These are phyloP conservation scores for Cryptomeria japonica DNA, from an alignment of 75 land plant species.

Conservation along the genomic window DNA sequence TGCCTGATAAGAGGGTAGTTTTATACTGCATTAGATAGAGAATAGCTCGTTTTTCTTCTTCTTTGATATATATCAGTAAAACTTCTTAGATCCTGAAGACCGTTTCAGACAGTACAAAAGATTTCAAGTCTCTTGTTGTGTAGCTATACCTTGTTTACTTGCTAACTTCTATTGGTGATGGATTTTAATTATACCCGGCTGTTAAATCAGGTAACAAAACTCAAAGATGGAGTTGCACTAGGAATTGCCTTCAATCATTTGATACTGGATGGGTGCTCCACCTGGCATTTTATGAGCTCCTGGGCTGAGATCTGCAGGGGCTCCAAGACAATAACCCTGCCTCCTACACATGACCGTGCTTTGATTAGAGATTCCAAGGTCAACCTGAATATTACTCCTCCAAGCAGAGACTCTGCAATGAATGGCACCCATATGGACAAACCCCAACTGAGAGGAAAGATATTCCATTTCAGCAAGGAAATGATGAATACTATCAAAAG, in stretches of 20 bases:
- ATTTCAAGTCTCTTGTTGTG: neutral
- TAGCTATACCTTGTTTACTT: neutral
- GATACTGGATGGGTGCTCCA: constrained; percentile 67
- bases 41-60: neutral
- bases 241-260: constrained; percentile 78
- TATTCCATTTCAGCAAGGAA: constrained; percentile 56
- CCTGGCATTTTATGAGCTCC: constrained; percentile 80
- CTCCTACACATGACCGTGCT: constrained; percentile 53
- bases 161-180: neutral
- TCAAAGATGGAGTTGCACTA: constrained; percentile 60
- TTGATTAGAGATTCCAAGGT: constrained; percentile 50
- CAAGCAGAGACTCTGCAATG: constrained; percentile 13
- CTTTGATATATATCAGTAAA: neutral
- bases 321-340: constrained; percentile 21
- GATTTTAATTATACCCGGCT: neutral
- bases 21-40: neutral
- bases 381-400: constrained; percentile 39
- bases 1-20: neutral
- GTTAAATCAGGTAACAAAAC: constrained; percentile 43
- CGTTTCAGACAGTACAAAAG: neutral
- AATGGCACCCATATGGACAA: constrained; percentile 4
- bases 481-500: constrained; percentile 46
- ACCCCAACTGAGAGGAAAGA: constrained; percentile 29
- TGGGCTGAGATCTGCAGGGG: constrained; percentile 63
- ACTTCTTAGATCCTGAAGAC: neutral